Conservation (phyloP, 2,329 filamentous ascomycete genomes). For the Stagonosporopsis tanaceti region DNA sequence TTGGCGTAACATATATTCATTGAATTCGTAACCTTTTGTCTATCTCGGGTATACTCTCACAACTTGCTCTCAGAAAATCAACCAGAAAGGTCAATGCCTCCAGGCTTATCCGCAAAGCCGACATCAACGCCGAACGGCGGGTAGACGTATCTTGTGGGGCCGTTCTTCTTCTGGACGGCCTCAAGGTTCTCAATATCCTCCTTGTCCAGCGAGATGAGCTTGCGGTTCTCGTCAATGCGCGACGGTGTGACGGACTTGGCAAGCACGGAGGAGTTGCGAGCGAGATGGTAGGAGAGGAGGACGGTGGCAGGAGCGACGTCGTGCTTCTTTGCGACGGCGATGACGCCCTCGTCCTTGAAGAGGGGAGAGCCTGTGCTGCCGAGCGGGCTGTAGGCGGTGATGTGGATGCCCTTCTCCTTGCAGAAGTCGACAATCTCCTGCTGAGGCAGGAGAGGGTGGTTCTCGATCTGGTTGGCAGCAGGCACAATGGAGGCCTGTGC, state of each 20-base stretch:
- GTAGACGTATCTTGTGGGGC: constrained; percentile 58
- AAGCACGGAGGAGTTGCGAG: constrained; percentile 73
- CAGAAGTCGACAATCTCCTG: constrained; percentile 75
- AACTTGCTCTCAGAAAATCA: constrained; percentile 26
- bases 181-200: constrained; percentile 66
- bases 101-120: constrained; percentile 59
- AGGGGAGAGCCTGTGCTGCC: constrained; percentile 59
- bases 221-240: constrained; percentile 74
- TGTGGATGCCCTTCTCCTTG: constrained; percentile 71
- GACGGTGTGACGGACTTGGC: constrained; percentile 75
- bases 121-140: constrained; percentile 59
- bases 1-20: not conserved
- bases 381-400: constrained; percentile 71
- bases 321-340: constrained; percentile 60
- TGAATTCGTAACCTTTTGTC: constrained; percentile 12
- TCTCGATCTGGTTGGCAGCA: constrained; percentile 77
- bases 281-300: constrained; percentile 75
- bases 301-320: constrained; percentile 62
- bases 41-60: constrained; percentile 21
- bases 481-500: constrained; percentile 69
- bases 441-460: constrained; percentile 75
- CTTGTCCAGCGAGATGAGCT: constrained; percentile 69
- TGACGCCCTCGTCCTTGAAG: constrained; percentile 57
- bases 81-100: constrained; percentile 47
- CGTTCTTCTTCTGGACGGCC: constrained; percentile 56